Base-by-base conservation (phyloP, 1,284 basidiomycete species). In the Lignosus rhinocerotis region DNA sequence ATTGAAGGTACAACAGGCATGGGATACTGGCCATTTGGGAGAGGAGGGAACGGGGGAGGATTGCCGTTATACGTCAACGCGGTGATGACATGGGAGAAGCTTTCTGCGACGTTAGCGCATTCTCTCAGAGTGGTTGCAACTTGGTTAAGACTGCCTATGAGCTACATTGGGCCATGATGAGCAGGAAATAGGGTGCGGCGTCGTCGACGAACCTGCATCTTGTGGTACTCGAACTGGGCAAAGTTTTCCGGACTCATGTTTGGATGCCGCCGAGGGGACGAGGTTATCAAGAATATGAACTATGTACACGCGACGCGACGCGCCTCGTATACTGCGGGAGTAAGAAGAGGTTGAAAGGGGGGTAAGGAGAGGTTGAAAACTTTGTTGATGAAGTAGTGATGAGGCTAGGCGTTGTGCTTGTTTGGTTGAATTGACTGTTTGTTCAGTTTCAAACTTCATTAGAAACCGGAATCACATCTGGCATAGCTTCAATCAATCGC, bases 71-170 rank as follows among this genome's bases (percentile, higher is more conserved):
- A 67, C 31, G 66, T 59, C 16, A 68, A 48, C 33, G 65, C 62
- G 14, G 57, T 58, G 33, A 76, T 56, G 48, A 71, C 57, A 38
- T 72, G 69, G 12, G 68, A 60, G 59, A 85, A 87, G 46, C 76
- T 70, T 43, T 89, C 87, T 19, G 83, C 82, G 43, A 84, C 68
- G 51, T 74, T 73, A 5, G 86, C 85, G 58, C 82, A 83, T 56
- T 80, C 77, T 57, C 83, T 81, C 80, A 90, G 79, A 34, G 80
- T 73, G 48, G 81, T 78, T 33, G 85, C 83, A 58, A 87, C 80
- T 31, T 75, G 73, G 58, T 70, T 69, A 60, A 90, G 75, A 63
- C 81, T 80, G 39, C 75, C 69, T 45, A 80, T 76, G 67, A 87
- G 77, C 86, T 89, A 55, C 17, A 38, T 2, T 3, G 25, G 39